phyloP scores from a whole-genome alignment of 2,329 filamentous ascomycete species.

The Apiospora marii region DNA sequence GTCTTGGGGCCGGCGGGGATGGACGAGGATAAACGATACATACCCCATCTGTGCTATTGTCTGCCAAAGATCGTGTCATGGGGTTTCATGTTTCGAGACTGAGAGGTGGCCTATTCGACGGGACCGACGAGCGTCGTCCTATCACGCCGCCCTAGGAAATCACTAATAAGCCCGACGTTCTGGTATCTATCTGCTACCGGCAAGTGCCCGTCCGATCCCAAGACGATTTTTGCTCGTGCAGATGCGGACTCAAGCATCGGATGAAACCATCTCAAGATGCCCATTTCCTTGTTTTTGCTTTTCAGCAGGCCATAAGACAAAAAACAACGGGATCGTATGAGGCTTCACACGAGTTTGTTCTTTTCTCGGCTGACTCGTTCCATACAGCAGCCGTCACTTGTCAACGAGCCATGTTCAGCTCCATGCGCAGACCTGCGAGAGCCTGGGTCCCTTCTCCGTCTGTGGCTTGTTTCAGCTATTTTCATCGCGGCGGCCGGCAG shows the following conservation, averaged over 20 bases:
- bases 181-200: neutral
- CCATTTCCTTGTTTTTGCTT: neutral
- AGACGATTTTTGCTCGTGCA: neutral
- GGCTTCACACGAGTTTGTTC: neutral
- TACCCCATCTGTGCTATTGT: neutral
- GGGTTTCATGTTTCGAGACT: conserved; percentile 10
- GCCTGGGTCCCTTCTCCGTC: neutral
- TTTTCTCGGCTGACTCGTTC: conserved; percentile 1
- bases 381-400: neutral
- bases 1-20: neutral
- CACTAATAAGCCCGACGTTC: neutral
- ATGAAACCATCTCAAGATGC: conserved; percentile 1
- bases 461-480: conserved; percentile 20
- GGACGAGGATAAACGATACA: neutral
- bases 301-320: neutral
- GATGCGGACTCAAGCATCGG: neutral
- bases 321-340: neutral
- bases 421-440: conserved; percentile 3
- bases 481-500: conserved; percentile 2
- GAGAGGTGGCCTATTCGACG: neutral
- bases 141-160: neutral
- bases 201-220: neutral
- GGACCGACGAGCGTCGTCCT: neutral
- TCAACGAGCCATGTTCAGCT: neutral
- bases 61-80: conserved; percentile 15